Conservation (phyloP, 495 filamentous ascomycete genomes). For the Chaetomium cochliodes region DNA sequence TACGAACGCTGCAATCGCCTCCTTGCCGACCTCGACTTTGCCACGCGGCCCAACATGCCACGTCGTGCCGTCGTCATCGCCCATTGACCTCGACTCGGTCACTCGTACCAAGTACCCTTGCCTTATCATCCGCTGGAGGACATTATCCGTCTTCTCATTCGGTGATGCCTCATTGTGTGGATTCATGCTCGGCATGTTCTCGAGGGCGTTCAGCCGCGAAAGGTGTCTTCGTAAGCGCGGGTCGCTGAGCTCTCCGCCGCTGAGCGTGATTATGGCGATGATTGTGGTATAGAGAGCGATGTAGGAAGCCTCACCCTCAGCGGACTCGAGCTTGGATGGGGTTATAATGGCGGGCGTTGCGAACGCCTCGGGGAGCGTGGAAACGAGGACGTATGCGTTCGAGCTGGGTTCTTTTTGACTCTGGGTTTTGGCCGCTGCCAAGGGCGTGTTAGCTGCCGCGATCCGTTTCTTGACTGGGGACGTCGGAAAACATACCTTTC, state of each 20-base stretch:
- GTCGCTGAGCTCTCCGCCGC: conserved; percentile 69
- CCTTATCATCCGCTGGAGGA: conserved; percentile 70
- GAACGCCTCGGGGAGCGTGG: conserved; percentile 63
- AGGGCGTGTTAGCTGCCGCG: conserved; percentile 4
- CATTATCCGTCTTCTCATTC: conserved; percentile 67
- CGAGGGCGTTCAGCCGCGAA: conserved; percentile 68
- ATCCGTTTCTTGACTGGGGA: not conserved
- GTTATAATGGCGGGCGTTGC: conserved; percentile 62
- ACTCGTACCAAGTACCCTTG: conserved; percentile 80
- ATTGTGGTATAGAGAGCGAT: conserved; percentile 76
- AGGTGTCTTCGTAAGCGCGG: conserved; percentile 72
- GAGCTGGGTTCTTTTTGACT: conserved; percentile 50
- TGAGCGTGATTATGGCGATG: conserved; percentile 68
- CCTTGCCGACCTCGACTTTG: conserved; percentile 77
- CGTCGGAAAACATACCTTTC: conserved; percentile 30
- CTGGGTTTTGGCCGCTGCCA: conserved; percentile 43
- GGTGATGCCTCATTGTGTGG: conserved; percentile 58
- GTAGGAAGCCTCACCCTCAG: conserved; percentile 70
- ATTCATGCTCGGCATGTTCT: conserved; percentile 54
- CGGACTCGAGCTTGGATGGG: conserved; percentile 64
- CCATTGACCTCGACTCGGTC: conserved; percentile 55
- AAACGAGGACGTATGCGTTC: conserved; percentile 74
- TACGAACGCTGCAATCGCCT: conserved; percentile 68
- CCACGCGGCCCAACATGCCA: conserved; percentile 81
- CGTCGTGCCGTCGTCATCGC: conserved; percentile 71